Evolutionary conservation across 1,284 basidiomycete genomes (phyloP), one percentile per base, ranked within the genome.

Genomic region (Dichomitus squalens): DNA sequence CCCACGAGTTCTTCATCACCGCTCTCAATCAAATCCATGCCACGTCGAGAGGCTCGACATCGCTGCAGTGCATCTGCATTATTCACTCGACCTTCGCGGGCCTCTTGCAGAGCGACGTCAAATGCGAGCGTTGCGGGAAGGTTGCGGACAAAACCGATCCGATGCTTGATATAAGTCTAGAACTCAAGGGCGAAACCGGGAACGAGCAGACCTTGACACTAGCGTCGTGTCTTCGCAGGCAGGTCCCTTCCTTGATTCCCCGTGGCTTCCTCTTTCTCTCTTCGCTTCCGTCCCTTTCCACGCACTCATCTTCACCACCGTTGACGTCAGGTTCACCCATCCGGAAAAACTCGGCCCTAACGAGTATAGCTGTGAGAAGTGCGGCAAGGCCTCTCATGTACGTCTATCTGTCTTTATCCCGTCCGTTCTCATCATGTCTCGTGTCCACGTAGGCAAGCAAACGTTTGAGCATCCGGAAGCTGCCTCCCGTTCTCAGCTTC

Each of bases 31-130:
- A 92, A 62, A 90, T 95, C n/a, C 93, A 96, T 69, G 78, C 79
- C n/a, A 88, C 84, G 31, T 87, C 86, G 20, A 84, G 85, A 43
- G 90, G 88, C 0, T 85, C 81, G 14, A 88, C 87, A 0, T 84
- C 83, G 57, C 80, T 89, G 38, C 82, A 83, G 27, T 98, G 96
- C 72, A 93, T 91, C 61, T 98, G 96, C 69, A 88, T 97, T 64
- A 87, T 97, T 12, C 96, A 98, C 70, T 87, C 88, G 21, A 94
- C 94, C 0, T 98, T 98, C 69, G 86, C 88, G 0, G 96, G 96
- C 0, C 82, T 87, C 52, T 75, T 98, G 4, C 92, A 96, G 65
- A 96, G 93, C 62, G 91, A 96, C 51, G 92, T 98, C 23, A 90
- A 85, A 36, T 98, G 96, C 68, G 90, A 90, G 48, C 79, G 87